Evolutionary conservation across 768 basidiomycete genomes (phyloP).

Genomic region (Neoboletus subvelutipes): DNA sequence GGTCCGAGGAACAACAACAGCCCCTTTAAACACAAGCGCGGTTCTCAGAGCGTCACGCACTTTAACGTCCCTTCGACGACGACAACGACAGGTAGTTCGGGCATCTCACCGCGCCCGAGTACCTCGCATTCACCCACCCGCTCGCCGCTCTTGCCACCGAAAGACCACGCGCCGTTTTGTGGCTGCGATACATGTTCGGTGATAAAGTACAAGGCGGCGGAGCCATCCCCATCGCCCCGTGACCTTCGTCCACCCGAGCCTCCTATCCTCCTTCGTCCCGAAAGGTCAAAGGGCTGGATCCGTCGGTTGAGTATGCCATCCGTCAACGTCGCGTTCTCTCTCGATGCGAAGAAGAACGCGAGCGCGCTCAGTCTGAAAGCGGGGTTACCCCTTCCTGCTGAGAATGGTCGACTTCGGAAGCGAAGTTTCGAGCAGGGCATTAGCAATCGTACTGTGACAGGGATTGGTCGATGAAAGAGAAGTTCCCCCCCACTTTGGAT

Average conservation of each 20-base stretch:
- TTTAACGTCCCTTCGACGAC: constrained; percentile 19
- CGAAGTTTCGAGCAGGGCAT: constrained; percentile 36
- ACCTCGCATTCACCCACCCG: constrained; percentile 31
- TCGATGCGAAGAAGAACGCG: constrained; percentile 55
- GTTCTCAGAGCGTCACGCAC: constrained; percentile 32
- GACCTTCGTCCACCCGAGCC: constrained; percentile 43
- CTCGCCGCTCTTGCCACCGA: constrained; percentile 27
- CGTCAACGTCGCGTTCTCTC: constrained; percentile 56
- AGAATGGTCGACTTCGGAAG: constrained; percentile 49
- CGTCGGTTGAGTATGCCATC: constrained; percentile 75
- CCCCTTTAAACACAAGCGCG: constrained; percentile 29
- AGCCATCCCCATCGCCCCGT: constrained; percentile 26
- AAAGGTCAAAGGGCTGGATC: constrained; percentile 73
- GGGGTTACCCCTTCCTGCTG: constrained; percentile 36
- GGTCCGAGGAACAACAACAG: constrained; percentile 21
- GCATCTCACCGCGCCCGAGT: constrained; percentile 16
- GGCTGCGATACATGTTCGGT: constrained; percentile 66
- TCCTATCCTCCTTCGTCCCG: constrained; percentile 46
- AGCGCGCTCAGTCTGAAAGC: constrained; percentile 41
- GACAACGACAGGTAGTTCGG: constrained; percentile 14
- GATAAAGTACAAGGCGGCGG: constrained; percentile 47
- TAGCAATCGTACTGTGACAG: constrained; percentile 53
- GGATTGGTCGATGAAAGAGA: constrained; percentile 38
- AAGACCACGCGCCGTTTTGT: constrained; percentile 60
- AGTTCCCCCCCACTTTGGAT: neutral